Conservation (phyloP, 257 asterid species). For the Solanum etuberosum region DNA sequence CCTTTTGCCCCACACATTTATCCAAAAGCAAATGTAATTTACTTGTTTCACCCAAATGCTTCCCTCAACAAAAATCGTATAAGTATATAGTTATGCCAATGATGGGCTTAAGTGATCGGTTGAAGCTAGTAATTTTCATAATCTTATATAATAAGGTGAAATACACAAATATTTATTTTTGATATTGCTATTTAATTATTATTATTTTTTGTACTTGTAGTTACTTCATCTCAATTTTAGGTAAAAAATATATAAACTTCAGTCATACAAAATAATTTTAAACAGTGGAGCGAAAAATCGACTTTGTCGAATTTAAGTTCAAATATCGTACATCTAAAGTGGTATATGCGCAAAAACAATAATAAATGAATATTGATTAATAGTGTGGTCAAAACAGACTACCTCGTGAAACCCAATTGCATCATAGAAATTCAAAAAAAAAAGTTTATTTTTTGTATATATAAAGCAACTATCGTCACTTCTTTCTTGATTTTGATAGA, state of each 20-base stretch:
- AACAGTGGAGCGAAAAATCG: no score
- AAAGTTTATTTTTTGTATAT: background rate
- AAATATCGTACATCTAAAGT: background rate
- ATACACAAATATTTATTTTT: fast-evolving
- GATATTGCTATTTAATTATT: background rate
- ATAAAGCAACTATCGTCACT: background rate
- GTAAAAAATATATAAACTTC: background rate
- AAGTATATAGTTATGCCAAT: background rate
- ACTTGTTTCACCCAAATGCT: background rate
- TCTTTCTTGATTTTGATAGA: background rate
- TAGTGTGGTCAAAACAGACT: background rate
- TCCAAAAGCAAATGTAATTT: background rate
- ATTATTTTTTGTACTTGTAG: fast-evolving
- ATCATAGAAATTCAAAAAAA: background rate
- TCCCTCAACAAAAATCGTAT: background rate
- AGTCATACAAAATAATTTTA: fast-evolving
- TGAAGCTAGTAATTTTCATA: background rate
- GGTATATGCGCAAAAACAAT: background rate
- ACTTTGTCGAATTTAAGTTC: no score
- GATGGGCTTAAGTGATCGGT: background rate
- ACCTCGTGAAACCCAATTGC: background rate
- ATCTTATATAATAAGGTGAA: background rate
- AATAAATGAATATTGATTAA: background rate
- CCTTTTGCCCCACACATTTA: fast-evolving
- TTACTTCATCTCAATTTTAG: background rate